Evolutionary conservation across 306 rosid genomes (phyloP).

Genomic region (Crotalaria pallida): DNA sequence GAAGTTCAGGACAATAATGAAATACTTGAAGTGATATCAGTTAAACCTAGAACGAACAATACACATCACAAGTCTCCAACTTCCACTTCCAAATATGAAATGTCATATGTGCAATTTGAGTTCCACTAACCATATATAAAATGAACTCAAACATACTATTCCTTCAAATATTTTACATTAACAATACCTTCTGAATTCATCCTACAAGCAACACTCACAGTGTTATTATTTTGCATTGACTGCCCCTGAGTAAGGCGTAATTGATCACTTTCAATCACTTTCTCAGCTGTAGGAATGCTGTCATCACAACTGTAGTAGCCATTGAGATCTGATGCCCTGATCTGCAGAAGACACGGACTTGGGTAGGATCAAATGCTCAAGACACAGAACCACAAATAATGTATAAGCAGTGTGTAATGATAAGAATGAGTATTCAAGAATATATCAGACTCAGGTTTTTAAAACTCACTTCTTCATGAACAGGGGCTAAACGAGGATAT

Average conservation of each 20-base stretch:
- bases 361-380: neutral
- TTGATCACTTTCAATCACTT: conserved; percentile 28
- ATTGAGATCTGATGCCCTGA: conserved; percentile 47
- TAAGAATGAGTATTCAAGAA: conserved; percentile 11
- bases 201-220: conserved; percentile 25
- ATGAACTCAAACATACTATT: conserved; percentile 5
- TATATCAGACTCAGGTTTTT: neutral
- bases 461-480: conserved; percentile 76
- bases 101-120: neutral
- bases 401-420: neutral
- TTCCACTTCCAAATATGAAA: conserved; percentile 3
- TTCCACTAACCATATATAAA: conserved; percentile 2
- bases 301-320: conserved; percentile 84
- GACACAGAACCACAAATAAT: neutral
- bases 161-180: conserved; percentile 1
- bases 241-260: conserved; percentile 27
- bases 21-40: neutral
- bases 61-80: conserved; percentile 4
- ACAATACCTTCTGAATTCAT: conserved; percentile 56
- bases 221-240: conserved; percentile 22
- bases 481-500: conserved; percentile 57
- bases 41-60: neutral
- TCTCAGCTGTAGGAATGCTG: conserved; percentile 34
- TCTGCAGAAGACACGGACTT: conserved; percentile 26
- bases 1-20: neutral